phyloP scores from a whole-genome alignment of 75 land plant species.

The Adiantum capillusveneris region DNA sequence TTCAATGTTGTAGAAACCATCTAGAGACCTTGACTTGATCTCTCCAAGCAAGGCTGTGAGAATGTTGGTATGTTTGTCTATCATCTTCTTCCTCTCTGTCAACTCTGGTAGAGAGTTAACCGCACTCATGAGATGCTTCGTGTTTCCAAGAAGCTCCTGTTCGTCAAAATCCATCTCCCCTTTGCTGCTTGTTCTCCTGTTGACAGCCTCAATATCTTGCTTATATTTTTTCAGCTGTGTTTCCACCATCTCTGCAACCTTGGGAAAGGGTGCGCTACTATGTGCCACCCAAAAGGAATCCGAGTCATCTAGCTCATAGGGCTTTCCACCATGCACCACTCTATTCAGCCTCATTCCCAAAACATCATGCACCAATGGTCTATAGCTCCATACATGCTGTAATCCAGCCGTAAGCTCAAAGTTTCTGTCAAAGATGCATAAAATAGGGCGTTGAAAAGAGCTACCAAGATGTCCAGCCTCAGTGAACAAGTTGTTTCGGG shows the following conservation, averaged over 20 bases:
- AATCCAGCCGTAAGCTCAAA: conserved; percentile 85
- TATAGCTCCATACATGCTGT: conserved; percentile 95
- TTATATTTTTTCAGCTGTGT: conserved; percentile 70
- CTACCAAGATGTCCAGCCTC: conserved; percentile 63
- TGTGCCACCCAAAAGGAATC: conserved; percentile 85
- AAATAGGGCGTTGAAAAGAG: conserved; percentile 82
- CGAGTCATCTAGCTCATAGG: conserved; percentile 67
- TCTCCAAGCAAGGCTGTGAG: conserved; percentile 73
- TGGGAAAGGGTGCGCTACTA: conserved; percentile 66
- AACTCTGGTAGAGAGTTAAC: conserved; percentile 93
- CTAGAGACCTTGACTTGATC: conserved; percentile 76
- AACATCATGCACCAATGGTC: conserved; percentile 88
- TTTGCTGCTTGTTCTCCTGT: conserved; percentile 63
- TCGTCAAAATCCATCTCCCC: conserved; percentile 71
- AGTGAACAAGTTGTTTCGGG: conserved; percentile 72
- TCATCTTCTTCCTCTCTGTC: conserved; percentile 81
- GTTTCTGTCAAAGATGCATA: conserved; percentile 85
- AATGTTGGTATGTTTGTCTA: conserved; percentile 93
- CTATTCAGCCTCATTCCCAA: conserved; percentile 76
- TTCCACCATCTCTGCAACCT: conserved; percentile 89
- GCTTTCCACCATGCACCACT: conserved; percentile 32
- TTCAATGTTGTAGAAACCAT: conserved; percentile 70
- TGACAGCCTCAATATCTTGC: conserved; percentile 89
- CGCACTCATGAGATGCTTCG: conserved; percentile 92
- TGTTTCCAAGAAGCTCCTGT: conserved; percentile 80